phyloP scores from a whole-genome alignment of 2,329 filamentous ascomycete genomes.

The Lasiodiplodia theobromae region DNA sequence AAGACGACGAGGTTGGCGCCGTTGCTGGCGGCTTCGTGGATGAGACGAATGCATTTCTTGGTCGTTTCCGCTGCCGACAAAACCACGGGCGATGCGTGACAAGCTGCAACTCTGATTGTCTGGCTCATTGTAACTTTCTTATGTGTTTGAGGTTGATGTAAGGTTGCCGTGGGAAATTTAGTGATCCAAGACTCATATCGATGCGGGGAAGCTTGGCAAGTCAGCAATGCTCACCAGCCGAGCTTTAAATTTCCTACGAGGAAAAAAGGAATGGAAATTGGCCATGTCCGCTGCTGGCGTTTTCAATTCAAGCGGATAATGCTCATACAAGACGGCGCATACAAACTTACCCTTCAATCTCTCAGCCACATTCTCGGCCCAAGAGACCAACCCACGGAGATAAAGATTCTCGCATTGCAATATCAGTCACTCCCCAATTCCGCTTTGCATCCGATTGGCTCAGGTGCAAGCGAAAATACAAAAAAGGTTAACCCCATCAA shows the following conservation, averaged over 20 bases:
- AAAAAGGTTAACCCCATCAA: too few species aligned
- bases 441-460: background rate
- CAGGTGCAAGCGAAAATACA: background rate
- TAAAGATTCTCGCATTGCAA: background rate
- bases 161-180: background rate
- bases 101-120: constrained; percentile 37
- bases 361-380: too few species aligned
- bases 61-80: constrained; percentile 56
- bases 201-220: background rate
- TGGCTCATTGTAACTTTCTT: background rate
- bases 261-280: too few species aligned
- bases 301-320: too few species aligned
- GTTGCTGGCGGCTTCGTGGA: constrained; percentile 53
- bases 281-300: too few species aligned
- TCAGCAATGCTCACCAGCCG: background rate
- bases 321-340: too few species aligned
- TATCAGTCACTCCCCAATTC: background rate
- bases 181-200: background rate
- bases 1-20: constrained; percentile 61
- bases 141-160: background rate
- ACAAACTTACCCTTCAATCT: too few species aligned
- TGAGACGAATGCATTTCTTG: constrained; percentile 55
- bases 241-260: background rate
- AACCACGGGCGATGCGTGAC: constrained; percentile 52
- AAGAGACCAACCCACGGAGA: too few species aligned